Evolutionary conservation across 805 yeast genomes (phyloP).

Genomic region (Grigorovia yakushimaensis): DNA sequence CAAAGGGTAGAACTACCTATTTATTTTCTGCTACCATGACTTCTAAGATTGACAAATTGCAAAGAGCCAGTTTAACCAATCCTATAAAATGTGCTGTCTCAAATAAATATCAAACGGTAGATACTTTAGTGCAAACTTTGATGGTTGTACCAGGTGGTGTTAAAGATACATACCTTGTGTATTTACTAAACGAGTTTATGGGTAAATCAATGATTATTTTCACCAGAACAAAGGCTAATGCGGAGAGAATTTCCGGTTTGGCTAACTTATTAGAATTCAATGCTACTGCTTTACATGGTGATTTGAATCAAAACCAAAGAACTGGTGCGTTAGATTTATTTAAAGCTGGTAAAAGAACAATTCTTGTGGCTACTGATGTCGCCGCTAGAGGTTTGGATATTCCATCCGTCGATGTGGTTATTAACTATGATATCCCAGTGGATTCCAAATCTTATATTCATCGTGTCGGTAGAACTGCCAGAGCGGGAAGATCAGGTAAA

Average conservation of each 20-base stretch:
- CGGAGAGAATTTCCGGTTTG: conserved; percentile 79
- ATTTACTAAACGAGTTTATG: conserved; percentile 66
- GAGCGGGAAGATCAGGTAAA: conserved; percentile 85
- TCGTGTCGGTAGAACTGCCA: conserved; percentile 91
- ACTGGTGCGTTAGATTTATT: conserved; percentile 73
- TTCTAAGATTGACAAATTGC: conserved; percentile 85
- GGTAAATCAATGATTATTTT: conserved; percentile 87
- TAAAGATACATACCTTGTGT: conserved; percentile 79
- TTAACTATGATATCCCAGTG: conserved; percentile 73
- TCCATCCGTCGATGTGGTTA: conserved; percentile 67
- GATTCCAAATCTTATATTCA: conserved; percentile 80
- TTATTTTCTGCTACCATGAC: conserved; percentile 97
- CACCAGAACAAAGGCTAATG: conserved; percentile 91
- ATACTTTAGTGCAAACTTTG: conserved; percentile 79
- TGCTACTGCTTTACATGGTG: conserved; percentile 92
- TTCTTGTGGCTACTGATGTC: conserved; percentile 73
- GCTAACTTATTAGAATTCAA: conserved; percentile 75
- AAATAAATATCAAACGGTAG: conserved; percentile 84
- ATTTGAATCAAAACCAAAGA: conserved; percentile 74
- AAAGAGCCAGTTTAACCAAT: conserved; percentile 78
- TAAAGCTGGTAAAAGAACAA: conserved; percentile 59
- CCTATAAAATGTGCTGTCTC: conserved; percentile 91
- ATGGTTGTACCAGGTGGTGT: conserved; percentile 88
- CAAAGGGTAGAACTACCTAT: conserved; percentile 68
- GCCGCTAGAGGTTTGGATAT: conserved; percentile 88